Evolutionary conservation across 257 asterid species (phyloP).

Genomic region (Asclepias syriaca): DNA sequence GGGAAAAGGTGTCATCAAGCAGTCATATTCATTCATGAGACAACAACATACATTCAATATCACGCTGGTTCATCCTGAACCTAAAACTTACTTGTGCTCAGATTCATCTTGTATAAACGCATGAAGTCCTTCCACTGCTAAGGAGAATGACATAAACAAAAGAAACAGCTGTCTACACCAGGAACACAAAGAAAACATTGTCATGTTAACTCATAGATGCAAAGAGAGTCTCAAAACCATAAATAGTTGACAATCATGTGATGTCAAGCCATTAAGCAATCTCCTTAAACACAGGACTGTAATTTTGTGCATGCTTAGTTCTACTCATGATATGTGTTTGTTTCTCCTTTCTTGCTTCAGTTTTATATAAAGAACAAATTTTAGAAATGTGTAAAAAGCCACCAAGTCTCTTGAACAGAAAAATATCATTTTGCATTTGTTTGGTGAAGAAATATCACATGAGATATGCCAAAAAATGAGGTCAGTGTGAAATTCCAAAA

Average conservation of each 20-base stretch:
- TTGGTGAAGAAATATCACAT: neutral
- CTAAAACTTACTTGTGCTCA: slow-evolving; percentile 83
- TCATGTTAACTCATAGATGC: slow-evolving; percentile 21
- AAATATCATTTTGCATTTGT: neutral
- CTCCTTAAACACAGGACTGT: neutral
- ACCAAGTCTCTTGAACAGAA: neutral
- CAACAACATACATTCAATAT: neutral
- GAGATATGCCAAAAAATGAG: neutral
- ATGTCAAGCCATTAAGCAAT: neutral
- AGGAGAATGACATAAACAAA: slow-evolving; percentile 89
- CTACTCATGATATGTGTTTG: neutral
- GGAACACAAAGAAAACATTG: slow-evolving; percentile 29
- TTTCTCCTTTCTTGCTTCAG: neutral
- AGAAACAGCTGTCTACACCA: slow-evolving; percentile 98
- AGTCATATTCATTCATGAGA: neutral
- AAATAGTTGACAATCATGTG: neutral
- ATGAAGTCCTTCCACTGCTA: slow-evolving; percentile 98
- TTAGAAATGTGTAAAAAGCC: neutral
- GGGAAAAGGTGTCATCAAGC: neutral
- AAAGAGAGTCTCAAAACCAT: slow-evolving; percentile 9
- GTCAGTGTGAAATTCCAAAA: neutral
- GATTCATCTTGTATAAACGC: slow-evolving; percentile 96
- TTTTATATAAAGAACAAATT: neutral
- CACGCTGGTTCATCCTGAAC: neutral
- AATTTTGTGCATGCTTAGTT: neutral